Conservation (phyloP, 495 filamentous ascomycete species). For the Cairneyella variabilis region DNA sequence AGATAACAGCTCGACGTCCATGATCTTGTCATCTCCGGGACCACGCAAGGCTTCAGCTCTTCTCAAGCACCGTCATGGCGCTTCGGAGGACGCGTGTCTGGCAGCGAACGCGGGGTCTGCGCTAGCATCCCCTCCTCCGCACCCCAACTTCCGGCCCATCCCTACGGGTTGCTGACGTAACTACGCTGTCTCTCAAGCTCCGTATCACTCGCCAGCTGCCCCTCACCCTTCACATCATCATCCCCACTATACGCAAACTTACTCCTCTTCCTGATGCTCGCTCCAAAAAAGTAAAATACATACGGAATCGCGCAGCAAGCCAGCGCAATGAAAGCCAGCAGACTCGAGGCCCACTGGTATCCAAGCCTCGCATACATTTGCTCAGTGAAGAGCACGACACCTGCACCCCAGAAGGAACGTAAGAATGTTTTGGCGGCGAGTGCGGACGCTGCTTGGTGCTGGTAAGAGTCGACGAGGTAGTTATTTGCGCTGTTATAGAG, state of each 20-base stretch:
- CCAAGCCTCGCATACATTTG: constrained; percentile 75
- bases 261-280: constrained; percentile 56
- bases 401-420: constrained; percentile 75
- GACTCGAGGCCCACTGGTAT: constrained; percentile 68
- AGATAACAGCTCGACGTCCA: no score
- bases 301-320: constrained; percentile 75
- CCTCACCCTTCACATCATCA: constrained; percentile 15
- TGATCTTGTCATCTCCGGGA: no score
- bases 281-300: constrained; percentile 72
- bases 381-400: constrained; percentile 68
- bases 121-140: no score
- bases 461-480: constrained; percentile 78
- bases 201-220: background rate
- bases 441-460: constrained; percentile 79
- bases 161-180: constrained; percentile 24
- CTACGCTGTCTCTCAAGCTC: constrained; percentile 22
- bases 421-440: constrained; percentile 83
- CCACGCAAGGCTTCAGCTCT: no score
- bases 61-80: no score
- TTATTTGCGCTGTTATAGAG: constrained; percentile 83
- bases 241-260: constrained; percentile 57
- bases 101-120: no score
- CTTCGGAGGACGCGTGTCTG: no score
- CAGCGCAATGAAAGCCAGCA: constrained; percentile 68
- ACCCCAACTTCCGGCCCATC: background rate